phyloP scores from a whole-genome alignment of 2,329 filamentous ascomycete genomes.

The Emmonsiellopsis sp. region DNA sequence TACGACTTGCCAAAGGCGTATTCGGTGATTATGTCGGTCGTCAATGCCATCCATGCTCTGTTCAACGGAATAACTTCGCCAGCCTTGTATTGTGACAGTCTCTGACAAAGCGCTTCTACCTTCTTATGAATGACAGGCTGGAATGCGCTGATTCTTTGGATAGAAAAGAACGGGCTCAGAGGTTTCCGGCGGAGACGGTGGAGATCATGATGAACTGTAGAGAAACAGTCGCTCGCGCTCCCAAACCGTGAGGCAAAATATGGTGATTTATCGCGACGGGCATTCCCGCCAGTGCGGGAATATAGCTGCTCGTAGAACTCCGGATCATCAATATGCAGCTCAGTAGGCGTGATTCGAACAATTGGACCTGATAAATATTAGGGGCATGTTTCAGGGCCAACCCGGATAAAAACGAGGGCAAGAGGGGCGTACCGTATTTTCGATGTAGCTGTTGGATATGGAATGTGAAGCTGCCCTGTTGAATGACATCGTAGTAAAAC shows the following conservation, averaged over 20 bases:
- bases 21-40: conserved; percentile 22
- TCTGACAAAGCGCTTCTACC: conserved; percentile 13
- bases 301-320: conserved; percentile 16
- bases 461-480: conserved; percentile 15
- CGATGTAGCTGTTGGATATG: conserved; percentile 19
- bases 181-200: conserved; percentile 13
- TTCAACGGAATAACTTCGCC: conserved; percentile 15
- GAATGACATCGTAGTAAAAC: conserved; percentile 19
- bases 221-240: conserved; percentile 6
- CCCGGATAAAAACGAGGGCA: conserved; percentile 14
- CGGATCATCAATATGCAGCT: conserved; percentile 11
- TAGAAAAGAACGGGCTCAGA: conserved; percentile 16
- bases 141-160: conserved; percentile 10
- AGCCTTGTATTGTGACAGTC: conserved; percentile 15
- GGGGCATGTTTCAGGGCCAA: conserved; percentile 1
- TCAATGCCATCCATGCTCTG: conserved; percentile 21
- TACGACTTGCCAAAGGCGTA: conserved; percentile 18
- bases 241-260: conserved; percentile 9
- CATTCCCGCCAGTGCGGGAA: conserved; percentile 11
- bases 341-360: conserved; percentile 10
- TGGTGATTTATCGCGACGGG: conserved; percentile 11
- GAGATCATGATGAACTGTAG: conserved; percentile 14
- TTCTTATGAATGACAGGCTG: conserved; percentile 13
- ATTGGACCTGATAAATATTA: conserved; percentile 8
- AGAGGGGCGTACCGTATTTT: conserved; percentile 16